Evolutionary conservation across 2,329 filamentous ascomycete species (phyloP), one percentile per base, ranked within the genome.

Genomic region (Botrytis fragariae): DNA sequence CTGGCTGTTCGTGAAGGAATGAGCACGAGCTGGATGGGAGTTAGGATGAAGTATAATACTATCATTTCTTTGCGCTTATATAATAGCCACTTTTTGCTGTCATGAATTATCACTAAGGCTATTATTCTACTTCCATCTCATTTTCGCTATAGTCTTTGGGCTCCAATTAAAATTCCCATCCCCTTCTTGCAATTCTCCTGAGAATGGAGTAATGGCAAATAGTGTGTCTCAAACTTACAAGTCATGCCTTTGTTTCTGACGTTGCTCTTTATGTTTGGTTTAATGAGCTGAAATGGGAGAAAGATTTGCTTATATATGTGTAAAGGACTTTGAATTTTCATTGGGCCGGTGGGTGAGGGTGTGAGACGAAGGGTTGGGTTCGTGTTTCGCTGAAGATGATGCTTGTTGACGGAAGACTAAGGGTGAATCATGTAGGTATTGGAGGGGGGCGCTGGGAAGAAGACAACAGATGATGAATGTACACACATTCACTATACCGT

Each of bases 171-270:
- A n/a, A 6, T n/a, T 1, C 25, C 5, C 4, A 14, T 51, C 48
- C 4, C 10, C 4, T 51, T 8, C 9, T 25, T 51, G 10, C 10
- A 1, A n/a, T n/a, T n/a, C 4, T n/a, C 12, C 25, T 51, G 0
- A 3, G 12, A n/a, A 54, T 5, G 5, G 12, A 54, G 25, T n/a
- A 54, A 7, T n/a, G 48, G 22, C 5, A 7, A n/a, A 1, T 6
- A n/a, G 10, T n/a, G 25, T n/a, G 25, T 51, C 45, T 12, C 10
- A 51, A 51, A 51, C 45, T 48, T 10, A 48, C 20, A 44, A 5
- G 5, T 7, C 14, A 6, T 44, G 42, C 14, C 14, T 42, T 10
- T 42, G 2, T 42, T 42, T 4, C 14, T 12, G 12, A 4, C 39
- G 2, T 4, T 42, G 12, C 2, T 42, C 39, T 42, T 42, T 14